Evolutionary conservation across 176 grass and related monocot species (phyloP).

Genomic region (Alloteropsis semialata): DNA sequence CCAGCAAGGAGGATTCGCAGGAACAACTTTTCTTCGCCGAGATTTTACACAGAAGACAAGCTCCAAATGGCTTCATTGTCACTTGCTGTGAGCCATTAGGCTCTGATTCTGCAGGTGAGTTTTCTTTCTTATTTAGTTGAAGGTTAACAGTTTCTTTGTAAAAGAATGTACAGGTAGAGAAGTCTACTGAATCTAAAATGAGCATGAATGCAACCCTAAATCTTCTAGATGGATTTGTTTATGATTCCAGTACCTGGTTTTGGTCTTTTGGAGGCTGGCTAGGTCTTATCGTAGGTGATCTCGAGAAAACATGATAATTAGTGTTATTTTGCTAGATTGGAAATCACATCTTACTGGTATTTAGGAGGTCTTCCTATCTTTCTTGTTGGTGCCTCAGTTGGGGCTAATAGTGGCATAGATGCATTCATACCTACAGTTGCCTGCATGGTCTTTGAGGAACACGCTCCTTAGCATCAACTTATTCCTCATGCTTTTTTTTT

Average conservation of each 20-base stretch:
- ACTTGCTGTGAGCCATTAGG: constrained; percentile 4
- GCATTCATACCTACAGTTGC: no score
- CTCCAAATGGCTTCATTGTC: neutral
- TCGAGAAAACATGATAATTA: neutral
- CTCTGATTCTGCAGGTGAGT: neutral
- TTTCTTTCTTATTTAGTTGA: neutral
- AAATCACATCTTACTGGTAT: no score
- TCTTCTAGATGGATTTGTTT: neutral
- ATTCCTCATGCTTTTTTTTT: no score
- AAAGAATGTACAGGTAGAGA: neutral
- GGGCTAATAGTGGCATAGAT: no score
- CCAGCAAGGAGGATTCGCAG: neutral
- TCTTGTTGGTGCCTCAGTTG: no score
- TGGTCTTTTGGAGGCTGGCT: neutral
- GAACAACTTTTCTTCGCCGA: constrained; percentile 9
- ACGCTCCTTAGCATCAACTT: no score
- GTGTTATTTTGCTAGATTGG: no score
- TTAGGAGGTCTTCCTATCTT: no score
- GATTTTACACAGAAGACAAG: neutral
- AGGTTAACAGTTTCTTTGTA: neutral
- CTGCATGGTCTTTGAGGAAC: no score
- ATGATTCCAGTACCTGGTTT: no score
- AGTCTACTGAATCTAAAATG: neutral
- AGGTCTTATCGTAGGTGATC: neutral
- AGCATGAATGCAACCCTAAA: constrained; percentile 19